Base-by-base conservation (phyloP, 78 protist genomes). In the slime mould (Dictyostelium discoideum) region DNA sequence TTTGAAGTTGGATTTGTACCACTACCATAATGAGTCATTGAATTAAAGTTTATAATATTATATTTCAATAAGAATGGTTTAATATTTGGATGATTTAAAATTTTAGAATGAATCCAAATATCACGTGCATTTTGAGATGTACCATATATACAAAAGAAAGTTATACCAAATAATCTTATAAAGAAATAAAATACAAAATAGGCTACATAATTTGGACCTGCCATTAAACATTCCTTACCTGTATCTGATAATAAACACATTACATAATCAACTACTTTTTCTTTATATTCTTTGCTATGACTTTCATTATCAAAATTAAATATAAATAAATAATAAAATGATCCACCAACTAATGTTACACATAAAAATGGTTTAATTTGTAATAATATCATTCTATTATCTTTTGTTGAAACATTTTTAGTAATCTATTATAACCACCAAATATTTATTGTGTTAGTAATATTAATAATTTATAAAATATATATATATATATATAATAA, bases 281-380 rank as follows among this genome's bases (percentile, higher is more conserved):
- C 42, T 48, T 24, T 26, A 26, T 48, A 48, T 5, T 13, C 9
- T 2, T 22, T 9, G 0, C 3, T 26, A 13, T 81, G 67, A 7
- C 60, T 81, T 48, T 85, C 92, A 73, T 67, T 39, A 48, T 85
- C 29, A 32, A 73, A 85, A 73, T 85, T 73, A 29, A 74, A 67
- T 50, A 60, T 80, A 42, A 85, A 20, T 20, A 44, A 24, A 48
- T 85, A 85, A 20, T 73, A 22, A 46, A 85, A 85, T 73, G 92
- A 73, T 73, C 92, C 92, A 29, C 74, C 74, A 73, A 85, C 54
- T n/a, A 85, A 42, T 10, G 63, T 24, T 5, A 85, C 92, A 85
- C 92, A 85, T 14, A 85, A 32, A 32, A 85, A 85, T 73, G 92
- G 92, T 85, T 85, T 85, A 24, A 85, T 73, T 48, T 85, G 92